Evolutionary conservation across 345 rosid species (phyloP), one percentile per base, ranked within the genome.

Genomic region (Heritiera littoralis): DNA sequence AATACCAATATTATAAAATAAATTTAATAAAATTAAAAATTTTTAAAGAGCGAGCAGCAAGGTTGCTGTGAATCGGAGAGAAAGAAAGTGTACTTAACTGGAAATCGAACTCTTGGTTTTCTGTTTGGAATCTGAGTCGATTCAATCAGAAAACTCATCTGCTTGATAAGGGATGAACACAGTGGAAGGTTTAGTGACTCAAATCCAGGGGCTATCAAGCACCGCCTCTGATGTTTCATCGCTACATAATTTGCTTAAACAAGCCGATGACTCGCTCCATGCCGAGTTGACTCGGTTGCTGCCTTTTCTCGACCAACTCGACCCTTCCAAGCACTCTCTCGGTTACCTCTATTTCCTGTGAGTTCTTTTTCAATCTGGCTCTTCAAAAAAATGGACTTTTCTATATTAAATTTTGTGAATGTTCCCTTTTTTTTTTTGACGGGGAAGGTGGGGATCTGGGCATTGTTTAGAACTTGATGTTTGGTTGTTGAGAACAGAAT

Each of bases 291-390:
- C 81, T 81, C 74, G 83, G 73, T 79, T 88, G 59, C 59, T 80
- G 55, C 80, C 92, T 67, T 82, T 80, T 77, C 92, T 92, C 79
- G 91, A 87, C n/a, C 91, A 88, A 81, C 93, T 92, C 75, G 93
- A 91, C 75, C 89, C 94, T 13, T 76, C 86, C 66, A 86, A 74
- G 65, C 93, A 92, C 81, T 89, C 97, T 78, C 93, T 92, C 28
- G 94, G 97, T 76, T 92, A 89, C 86, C 89, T 92, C 58, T 90
- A 83, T 84, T 41, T 92, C 80, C 87, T 92, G 97, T 92, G 81
- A 85, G 81, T 83, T 79, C 28, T 66, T 69, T 70, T 17, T 38
- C 55, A 40, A 15, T 56, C 23, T 43, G 32, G 55, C 40, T 59
- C 67, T 59, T 75, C 8, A 5, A 35, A 76, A 64, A 17, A 23